Evolutionary conservation across 192 early-diverging fungal species (phyloP), one percentile per base, ranked within the genome.

Genomic region (Backusella morwellensis): DNA sequence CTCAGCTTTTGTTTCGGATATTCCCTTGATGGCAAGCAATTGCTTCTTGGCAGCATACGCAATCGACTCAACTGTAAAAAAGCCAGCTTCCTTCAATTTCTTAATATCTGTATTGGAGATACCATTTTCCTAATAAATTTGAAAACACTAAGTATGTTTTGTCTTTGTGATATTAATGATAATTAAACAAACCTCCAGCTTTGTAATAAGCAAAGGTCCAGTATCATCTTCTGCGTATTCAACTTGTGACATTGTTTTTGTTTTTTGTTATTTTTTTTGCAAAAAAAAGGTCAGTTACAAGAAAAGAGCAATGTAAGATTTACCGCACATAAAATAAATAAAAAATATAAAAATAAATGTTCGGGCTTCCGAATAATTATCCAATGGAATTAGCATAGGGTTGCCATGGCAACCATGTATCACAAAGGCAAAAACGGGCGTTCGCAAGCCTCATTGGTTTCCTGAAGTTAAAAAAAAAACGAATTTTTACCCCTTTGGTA

Each of bases 1-100:
- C 79, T 99, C 97, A 32, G 93, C 97, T 79, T 99, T 99, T 52
- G 90, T 90, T 77, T 99, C 97, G 0, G 96, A 95, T 76, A 98
- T 93, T 41, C 97, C 97, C 81, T 99, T 99, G 83, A 99, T 93
- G 6, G 86, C 83, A 32, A 97, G 81, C 23, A 98, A 82, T 63
- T 84, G 77, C 84, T 97, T 97, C 81, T 93, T 94, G 7, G 97
- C 95, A 1, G 97, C 95, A 84, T 90, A 98, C 38, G 97, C 97
- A 63, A 99, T 87, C 2, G 95, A 81, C 80, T 99, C 96, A n/a
- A 99, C 90, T 0, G 97, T 99, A 82, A 90, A 89, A 77, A 88
- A 97, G 1, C 97, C 97, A 1, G 91, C 93, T 6, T 95, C 95
- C 34, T 80, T 88, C 14, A 99, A 92, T 81, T 98, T 95, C 80